Percentiles rank a stretch among this genome's conserved stretches.
phyloP scores from a whole-genome alignment of 2,329 filamentous ascomycete species.

The Penicillium hesseltinei region DNA sequence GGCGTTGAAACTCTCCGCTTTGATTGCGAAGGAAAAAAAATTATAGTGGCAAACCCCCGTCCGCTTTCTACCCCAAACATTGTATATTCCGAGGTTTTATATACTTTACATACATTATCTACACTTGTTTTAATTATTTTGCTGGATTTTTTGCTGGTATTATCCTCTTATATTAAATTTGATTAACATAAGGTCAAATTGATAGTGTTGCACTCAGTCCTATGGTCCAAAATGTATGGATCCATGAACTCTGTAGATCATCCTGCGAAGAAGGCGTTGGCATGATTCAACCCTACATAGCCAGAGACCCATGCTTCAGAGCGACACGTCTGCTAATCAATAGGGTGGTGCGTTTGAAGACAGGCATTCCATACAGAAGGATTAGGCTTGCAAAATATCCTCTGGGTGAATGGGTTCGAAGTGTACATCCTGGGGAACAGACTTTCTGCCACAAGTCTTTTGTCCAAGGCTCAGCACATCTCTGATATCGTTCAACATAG shows the following conservation, averaged over 20 bases:
- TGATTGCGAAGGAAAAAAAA: constrained; percentile 26
- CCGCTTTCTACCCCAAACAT: constrained; percentile 17
- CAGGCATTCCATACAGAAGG: neutral
- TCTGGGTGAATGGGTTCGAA: neutral
- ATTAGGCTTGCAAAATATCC: neutral
- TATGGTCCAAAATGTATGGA: neutral
- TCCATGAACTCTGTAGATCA: neutral
- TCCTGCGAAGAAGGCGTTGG: neutral
- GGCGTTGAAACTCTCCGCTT: constrained; percentile 29
- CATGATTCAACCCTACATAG: neutral
- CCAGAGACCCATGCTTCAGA: neutral
- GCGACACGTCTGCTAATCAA: neutral
- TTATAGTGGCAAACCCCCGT: constrained; percentile 23
- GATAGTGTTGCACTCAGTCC: neutral
- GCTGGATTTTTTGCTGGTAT: neutral
- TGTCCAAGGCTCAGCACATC: neutral
- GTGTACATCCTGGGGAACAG: neutral
- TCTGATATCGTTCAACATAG: neutral
- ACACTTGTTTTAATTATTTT: neutral
- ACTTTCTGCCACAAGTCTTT: neutral
- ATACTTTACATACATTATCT: neutral
- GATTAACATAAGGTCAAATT: neutral
- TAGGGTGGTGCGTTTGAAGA: neutral
- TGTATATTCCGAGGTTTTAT: neutral
- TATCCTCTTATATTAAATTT: neutral